A percentile compares a stretch with the other conserved stretches of the same genome.
Evolutionary conservation across 129 eudicot species (phyloP).

Genomic region (Flaveria robusta): DNA sequence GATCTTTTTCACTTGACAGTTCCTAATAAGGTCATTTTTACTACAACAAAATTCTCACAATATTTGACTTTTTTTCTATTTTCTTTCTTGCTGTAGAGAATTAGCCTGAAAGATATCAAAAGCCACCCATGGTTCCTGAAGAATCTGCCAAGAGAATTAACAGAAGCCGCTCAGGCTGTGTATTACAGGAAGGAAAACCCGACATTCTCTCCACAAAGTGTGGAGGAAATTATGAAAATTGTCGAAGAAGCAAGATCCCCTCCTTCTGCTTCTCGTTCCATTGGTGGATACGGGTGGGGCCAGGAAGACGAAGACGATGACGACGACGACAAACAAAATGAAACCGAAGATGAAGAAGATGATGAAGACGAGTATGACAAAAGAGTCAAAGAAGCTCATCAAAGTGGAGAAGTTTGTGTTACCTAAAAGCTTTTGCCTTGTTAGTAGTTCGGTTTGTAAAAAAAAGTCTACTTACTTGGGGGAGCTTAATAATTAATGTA

Average conservation of each 20-base stretch:
- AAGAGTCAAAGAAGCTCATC: slow-evolving; percentile 76
- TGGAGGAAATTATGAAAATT: slow-evolving; percentile 82
- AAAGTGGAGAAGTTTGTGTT: slow-evolving; percentile 67
- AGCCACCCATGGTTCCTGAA: slow-evolving; percentile 84
- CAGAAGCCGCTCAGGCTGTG: slow-evolving; percentile 58
- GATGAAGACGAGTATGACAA: slow-evolving; percentile 85
- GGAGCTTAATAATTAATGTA: slow-evolving; percentile 37
- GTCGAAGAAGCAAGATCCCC: slow-evolving; percentile 76
- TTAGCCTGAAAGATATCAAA: slow-evolving; percentile 66
- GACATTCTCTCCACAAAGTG: slow-evolving; percentile 62
- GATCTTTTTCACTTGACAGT: background rate
- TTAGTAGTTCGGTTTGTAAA: slow-evolving; percentile 22
- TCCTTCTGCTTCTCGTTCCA: slow-evolving; percentile 61
- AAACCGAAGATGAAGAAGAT: slow-evolving; percentile 46
- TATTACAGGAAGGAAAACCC: slow-evolving; percentile 62
- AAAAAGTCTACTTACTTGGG: slow-evolving; percentile 7
- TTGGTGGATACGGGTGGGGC: slow-evolving; percentile 80
- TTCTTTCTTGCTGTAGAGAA: slow-evolving; percentile 61
- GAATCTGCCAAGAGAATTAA: slow-evolving; percentile 75
- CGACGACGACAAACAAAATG: slow-evolving; percentile 71
- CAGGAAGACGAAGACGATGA: slow-evolving; percentile 57
- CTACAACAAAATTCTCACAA: background rate
- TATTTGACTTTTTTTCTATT: slow-evolving; percentile 16
- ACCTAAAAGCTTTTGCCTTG: slow-evolving; percentile 7
- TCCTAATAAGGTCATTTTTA: background rate